Evolutionary conservation across 495 filamentous ascomycete species (phyloP).

Genomic region (Acidiella bohemica): DNA sequence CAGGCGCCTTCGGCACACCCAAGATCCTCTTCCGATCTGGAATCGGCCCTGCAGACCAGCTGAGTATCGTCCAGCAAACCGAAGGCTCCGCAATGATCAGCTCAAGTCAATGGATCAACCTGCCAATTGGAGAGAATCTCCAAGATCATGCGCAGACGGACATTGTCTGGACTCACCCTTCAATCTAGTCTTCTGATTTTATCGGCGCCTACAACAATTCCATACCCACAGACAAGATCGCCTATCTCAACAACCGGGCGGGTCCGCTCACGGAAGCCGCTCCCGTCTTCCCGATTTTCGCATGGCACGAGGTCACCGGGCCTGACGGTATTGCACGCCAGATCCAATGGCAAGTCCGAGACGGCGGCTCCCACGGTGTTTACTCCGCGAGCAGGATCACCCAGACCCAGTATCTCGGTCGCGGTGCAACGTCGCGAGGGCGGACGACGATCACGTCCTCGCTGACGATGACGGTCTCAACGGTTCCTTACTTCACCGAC

Average conservation of each 20-base stretch:
- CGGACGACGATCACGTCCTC: constrained; percentile 44
- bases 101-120: constrained; percentile 53
- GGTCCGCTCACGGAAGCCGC: constrained; percentile 57
- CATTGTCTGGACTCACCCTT: constrained; percentile 45
- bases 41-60: constrained; percentile 25
- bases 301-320: constrained; percentile 45
- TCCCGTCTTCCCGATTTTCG: constrained; percentile 50
- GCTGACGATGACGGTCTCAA: constrained; percentile 42
- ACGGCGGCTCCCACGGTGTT: constrained; percentile 37
- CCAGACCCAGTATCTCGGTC: constrained; percentile 50
- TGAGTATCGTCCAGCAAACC: constrained; percentile 23
- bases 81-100: constrained; percentile 31
- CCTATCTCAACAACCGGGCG: constrained; percentile 37
- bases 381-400: constrained; percentile 39
- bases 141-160: constrained; percentile 64
- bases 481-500: constrained; percentile 40
- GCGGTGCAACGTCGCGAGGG: constrained; percentile 46
- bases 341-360: constrained; percentile 50
- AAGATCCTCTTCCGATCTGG: constrained; percentile 45
- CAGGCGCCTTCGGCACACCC: constrained; percentile 55
- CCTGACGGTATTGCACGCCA: constrained; percentile 51
- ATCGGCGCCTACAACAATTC: constrained; percentile 43
- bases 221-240: constrained; percentile 31
- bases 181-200: constrained; percentile 49
- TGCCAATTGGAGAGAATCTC: constrained; percentile 60